phyloP scores from a whole-genome alignment of 768 basidiomycete genomes.

The Psilocybe azurescens region DNA sequence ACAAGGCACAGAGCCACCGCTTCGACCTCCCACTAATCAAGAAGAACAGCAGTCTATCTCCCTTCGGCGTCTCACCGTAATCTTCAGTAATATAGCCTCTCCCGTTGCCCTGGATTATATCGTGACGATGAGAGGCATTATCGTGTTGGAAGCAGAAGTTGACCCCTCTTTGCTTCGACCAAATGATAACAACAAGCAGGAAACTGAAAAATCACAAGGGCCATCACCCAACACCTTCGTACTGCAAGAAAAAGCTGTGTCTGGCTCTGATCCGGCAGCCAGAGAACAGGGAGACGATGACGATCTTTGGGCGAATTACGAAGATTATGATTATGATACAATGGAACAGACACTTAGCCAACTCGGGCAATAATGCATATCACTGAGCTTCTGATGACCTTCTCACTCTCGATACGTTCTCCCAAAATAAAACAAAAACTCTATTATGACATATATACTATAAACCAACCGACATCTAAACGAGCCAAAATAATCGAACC shows the following conservation, averaged over 20 bases:
- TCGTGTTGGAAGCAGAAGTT: constrained; percentile 18
- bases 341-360: constrained; percentile 31
- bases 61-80: constrained; percentile 73
- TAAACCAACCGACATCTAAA: no score
- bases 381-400: background rate
- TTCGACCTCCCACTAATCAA: constrained; percentile 8
- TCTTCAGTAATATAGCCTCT: constrained; percentile 72
- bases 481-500: no score
- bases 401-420: no score
- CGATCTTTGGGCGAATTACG: constrained; percentile 51
- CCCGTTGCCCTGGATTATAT: constrained; percentile 78
- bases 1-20: background rate
- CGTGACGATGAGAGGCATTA: constrained; percentile 66
- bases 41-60: constrained; percentile 51
- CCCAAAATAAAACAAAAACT: no score
- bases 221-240: background rate
- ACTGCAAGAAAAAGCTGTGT: background rate
- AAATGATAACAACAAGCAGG: background rate
- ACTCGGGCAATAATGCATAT: constrained; percentile 2
- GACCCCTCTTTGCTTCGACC: background rate
- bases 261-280: constrained; percentile 3
- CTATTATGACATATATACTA: no score
- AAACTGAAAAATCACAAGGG: background rate
- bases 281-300: constrained; percentile 33
- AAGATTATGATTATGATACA: constrained; percentile 37